These are phyloP conservation scores for Mixia osmundae DNA, from an alignment of 1,284 basidiomycete genomes.

Conservation along the genomic window DNA sequence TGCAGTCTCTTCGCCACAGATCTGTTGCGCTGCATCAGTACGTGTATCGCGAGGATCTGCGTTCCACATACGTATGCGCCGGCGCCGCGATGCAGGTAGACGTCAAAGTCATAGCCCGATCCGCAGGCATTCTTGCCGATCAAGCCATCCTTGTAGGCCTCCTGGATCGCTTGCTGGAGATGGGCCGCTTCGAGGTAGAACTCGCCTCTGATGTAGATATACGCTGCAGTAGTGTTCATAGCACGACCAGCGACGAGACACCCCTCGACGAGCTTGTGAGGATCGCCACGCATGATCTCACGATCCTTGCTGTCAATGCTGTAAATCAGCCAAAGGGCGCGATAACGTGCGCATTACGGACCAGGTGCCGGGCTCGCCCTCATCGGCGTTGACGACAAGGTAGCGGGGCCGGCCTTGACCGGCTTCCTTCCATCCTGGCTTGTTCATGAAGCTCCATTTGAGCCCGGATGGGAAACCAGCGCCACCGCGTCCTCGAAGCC, in stretches of 20 bases:
- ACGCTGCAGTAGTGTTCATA: conserved; percentile 89
- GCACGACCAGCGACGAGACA: conserved; percentile 91
- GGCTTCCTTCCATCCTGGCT: conserved; percentile 93
- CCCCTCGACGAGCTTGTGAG: conserved; percentile 93
- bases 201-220: conserved; percentile 98
- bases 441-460: conserved; percentile 97
- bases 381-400: conserved; percentile 92
- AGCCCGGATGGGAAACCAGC: conserved; percentile 92
- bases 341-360: too few species aligned
- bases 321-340: too few species aligned
- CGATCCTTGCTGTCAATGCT: conserved; percentile 94
- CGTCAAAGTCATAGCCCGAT: conserved; percentile 80
- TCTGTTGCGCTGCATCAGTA: too few species aligned
- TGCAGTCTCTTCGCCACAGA: conserved; percentile 97
- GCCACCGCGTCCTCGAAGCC: conserved; percentile 82
- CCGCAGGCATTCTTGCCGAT: conserved; percentile 83
- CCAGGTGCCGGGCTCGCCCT: conserved; percentile 97
- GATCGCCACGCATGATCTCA: conserved; percentile 91
- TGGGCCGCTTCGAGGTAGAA: conserved; percentile 88
- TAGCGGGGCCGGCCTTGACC: conserved; percentile 41
- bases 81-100: conserved; percentile 89
- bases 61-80: conserved; percentile 96
- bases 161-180: conserved; percentile 80
- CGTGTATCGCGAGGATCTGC: too few species aligned
- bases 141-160: conserved; percentile 79